Conservation (phyloP, 2,329 filamentous ascomycete genomes). For the Blastomyces parvus region DNA sequence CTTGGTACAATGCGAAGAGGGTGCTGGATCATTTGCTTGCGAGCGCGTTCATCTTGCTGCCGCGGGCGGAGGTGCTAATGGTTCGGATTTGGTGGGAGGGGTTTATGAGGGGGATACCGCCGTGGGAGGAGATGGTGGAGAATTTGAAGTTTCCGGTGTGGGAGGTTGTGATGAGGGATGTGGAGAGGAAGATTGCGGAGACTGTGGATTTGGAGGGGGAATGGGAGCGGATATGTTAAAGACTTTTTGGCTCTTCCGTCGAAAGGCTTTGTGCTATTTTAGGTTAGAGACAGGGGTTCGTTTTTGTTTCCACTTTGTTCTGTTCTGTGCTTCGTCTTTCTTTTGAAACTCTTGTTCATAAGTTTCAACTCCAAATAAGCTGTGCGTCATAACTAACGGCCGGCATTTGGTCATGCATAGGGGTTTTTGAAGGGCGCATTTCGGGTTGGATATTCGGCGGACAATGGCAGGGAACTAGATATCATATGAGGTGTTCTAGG, state of each 20-base stretch:
- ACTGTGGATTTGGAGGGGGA: slow-evolving; percentile 19
- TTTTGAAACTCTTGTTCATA: neutral
- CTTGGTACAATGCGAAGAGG: slow-evolving; percentile 15
- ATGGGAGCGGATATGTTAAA: slow-evolving; percentile 3
- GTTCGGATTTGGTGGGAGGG: slow-evolving; percentile 21
- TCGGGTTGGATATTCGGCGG: neutral
- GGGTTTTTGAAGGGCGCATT: neutral
- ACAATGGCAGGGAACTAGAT: neutral
- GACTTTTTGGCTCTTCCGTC: neutral
- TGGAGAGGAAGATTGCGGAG: slow-evolving; percentile 11
- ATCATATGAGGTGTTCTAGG: neutral
- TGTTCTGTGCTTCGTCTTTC: neutral
- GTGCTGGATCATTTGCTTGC: neutral
- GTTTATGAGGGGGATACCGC: slow-evolving; percentile 21
- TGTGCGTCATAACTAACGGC: neutral
- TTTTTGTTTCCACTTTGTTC: neutral
- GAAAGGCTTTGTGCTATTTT: neutral
- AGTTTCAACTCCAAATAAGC: neutral
- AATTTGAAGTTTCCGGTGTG: slow-evolving; percentile 21
- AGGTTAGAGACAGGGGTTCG: neutral
- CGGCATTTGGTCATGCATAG: neutral
- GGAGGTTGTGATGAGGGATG: slow-evolving; percentile 21
- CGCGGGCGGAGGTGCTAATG: slow-evolving; percentile 12
- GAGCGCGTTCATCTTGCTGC: neutral
- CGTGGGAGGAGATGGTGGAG: slow-evolving; percentile 22